phyloP scores from a whole-genome alignment of 257 asterid genomes.

The Anisodus tanguticus region DNA sequence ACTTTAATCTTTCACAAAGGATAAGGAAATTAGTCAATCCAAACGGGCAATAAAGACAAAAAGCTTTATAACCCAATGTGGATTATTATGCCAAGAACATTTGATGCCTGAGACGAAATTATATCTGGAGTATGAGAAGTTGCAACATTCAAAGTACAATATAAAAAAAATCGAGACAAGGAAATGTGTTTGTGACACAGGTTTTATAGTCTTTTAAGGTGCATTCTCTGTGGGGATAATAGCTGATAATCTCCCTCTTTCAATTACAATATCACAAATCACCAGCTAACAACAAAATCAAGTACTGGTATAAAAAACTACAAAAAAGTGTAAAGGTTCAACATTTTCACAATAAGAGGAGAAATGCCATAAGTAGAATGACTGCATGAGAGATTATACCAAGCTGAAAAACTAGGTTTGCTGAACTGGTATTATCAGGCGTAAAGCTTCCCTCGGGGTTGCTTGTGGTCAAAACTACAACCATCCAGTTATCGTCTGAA shows the following conservation, averaged over 20 bases:
- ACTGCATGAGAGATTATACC: conserved; percentile 34
- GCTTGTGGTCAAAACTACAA: conserved; percentile 72
- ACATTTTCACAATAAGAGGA: conserved; percentile 43
- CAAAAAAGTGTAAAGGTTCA: conserved; percentile 21
- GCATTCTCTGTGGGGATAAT: background rate
- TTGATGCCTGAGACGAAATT: background rate
- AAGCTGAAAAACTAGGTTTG: conserved; percentile 42
- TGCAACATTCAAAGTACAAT: background rate
- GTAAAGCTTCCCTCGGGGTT: conserved; percentile 69
- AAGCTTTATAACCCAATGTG: background rate
- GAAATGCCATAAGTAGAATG: conserved; percentile 37
- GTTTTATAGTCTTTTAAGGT: background rate
- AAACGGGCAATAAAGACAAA: background rate
- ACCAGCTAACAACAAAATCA: conserved; percentile 19
- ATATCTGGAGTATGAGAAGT: background rate
- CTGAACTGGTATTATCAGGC: conserved; percentile 44
- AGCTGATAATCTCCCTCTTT: conserved; percentile 16
- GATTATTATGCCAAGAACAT: background rate
- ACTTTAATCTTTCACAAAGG: background rate
- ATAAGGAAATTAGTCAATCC: background rate
- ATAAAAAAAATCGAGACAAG: background rate
- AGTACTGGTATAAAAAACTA: background rate
- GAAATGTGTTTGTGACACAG: background rate
- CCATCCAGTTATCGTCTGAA: conserved; percentile 70
- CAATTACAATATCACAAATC: conserved; percentile 9